These are phyloP conservation scores for Lyophyllum decastes DNA, from an alignment of 768 basidiomycete species.

Conservation along the genomic window DNA sequence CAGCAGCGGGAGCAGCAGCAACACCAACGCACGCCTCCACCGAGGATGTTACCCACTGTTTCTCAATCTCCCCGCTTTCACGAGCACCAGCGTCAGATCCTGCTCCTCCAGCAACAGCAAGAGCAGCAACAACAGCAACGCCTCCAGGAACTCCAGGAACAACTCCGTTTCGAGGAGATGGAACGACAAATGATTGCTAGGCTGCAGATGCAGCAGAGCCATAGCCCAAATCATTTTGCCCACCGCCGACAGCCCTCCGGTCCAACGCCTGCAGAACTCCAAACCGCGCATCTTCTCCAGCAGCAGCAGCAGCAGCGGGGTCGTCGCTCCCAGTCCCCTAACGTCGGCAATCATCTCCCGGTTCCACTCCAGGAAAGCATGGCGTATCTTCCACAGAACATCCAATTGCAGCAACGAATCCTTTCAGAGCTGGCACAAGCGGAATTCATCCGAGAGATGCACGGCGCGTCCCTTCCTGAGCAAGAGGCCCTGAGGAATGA, in stretches of 20 bases:
- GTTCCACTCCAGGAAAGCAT: conserved; percentile 52
- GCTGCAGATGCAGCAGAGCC: conserved; percentile 44
- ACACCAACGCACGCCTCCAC: conserved; percentile 64
- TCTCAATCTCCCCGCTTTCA: conserved; percentile 81
- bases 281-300: conserved; percentile 40
- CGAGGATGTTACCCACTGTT: conserved; percentile 65
- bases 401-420: conserved; percentile 74
- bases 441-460: conserved; percentile 67
- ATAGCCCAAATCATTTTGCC: conserved; percentile 26
- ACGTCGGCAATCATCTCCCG: conserved; percentile 33
- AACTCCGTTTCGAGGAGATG: conserved; percentile 62
- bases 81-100: conserved; percentile 71
- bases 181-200: conserved; percentile 63
- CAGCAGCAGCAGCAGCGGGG: conserved; percentile 52
- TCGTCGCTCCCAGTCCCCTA: conserved; percentile 47
- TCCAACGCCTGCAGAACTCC: conserved; percentile 50
- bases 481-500: conserved; percentile 75
- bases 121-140: conserved; percentile 62
- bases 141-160: conserved; percentile 64
- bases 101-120: conserved; percentile 70
- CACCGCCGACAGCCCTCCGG: conserved; percentile 46
- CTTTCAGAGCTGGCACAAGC: conserved; percentile 76
- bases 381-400: conserved; percentile 59
- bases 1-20: conserved; percentile 52
- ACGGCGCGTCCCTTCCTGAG: conserved; percentile 53